A percentile compares a stretch with the other conserved stretches of the same genome.
phyloP scores from a whole-genome alignment of 768 basidiomycete genomes.

The Agrocybe praecox region DNA sequence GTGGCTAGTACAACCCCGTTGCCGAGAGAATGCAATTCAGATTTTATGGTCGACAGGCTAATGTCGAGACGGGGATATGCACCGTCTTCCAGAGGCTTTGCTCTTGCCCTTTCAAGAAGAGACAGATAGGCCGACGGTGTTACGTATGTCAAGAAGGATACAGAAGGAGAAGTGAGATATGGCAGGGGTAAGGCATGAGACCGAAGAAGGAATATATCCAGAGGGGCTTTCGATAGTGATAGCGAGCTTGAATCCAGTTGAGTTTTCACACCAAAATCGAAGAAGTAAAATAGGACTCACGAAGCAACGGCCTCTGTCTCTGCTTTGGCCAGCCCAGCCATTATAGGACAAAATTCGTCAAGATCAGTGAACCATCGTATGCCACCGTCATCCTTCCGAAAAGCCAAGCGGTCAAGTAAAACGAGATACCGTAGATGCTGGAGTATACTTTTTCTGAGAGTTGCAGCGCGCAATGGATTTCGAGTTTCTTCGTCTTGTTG shows the following conservation, averaged over 20 bases:
- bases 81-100: constrained; percentile 12
- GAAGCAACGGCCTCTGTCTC: constrained; percentile 57
- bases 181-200: constrained; percentile 72
- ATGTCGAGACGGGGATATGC: constrained; percentile 52
- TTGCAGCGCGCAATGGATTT: constrained; percentile 54
- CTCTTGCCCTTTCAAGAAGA: constrained; percentile 41
- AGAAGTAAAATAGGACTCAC: constrained; percentile 37
- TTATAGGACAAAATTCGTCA: constrained; percentile 50
- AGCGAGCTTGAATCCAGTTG: constrained; percentile 34
- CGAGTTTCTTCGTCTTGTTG: constrained; percentile 54
- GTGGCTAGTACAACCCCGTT: constrained; percentile 60
- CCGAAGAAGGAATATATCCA: constrained; percentile 74
- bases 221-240: constrained; percentile 43
- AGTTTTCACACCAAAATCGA: constrained; percentile 6
- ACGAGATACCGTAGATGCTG: constrained; percentile 70
- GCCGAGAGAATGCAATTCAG: constrained; percentile 39
- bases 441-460: constrained; percentile 47
- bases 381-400: constrained; percentile 60
- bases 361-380: constrained; percentile 77
- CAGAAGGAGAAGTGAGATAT: constrained; percentile 65
- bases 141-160: constrained; percentile 73
- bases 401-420: constrained; percentile 69
- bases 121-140: constrained; percentile 73
- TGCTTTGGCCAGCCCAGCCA: constrained; percentile 50
- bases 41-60: constrained; percentile 48